phyloP scores from a whole-genome alignment of 2,329 filamentous ascomycete genomes.

The Verticillium dahliae region DNA sequence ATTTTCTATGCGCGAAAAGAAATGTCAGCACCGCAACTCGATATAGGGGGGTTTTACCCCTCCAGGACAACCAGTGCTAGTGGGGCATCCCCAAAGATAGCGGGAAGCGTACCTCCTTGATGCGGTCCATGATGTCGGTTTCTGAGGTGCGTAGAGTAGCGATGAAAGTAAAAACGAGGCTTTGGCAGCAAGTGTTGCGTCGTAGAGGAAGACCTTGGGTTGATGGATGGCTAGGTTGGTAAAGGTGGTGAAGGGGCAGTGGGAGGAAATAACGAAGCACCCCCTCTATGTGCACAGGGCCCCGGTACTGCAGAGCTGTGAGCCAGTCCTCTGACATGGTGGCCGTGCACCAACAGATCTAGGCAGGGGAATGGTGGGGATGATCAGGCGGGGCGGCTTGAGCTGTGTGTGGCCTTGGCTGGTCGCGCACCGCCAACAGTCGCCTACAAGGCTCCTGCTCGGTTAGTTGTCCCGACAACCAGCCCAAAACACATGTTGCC shows the following conservation, averaged over 20 bases:
- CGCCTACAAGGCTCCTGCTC: not conserved
- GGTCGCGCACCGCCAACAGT: not conserved
- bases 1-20: conserved; percentile 61
- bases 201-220: not conserved
- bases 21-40: conserved; percentile 10
- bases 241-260: not conserved
- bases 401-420: not conserved
- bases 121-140: conserved; percentile 64
- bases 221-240: not conserved
- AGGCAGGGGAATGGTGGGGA: not conserved
- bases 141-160: not conserved
- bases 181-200: not conserved
- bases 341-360: conserved; percentile 1
- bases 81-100: conserved; percentile 20
- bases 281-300: conserved; percentile 31
- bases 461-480: not conserved
- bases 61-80: conserved; percentile 13
- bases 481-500: not conserved
- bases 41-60: conserved; percentile 12
- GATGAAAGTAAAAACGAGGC: not conserved
- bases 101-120: conserved; percentile 70
- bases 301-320: conserved; percentile 1
- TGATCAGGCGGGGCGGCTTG: conserved; percentile 1
- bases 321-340: not conserved
- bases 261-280: conserved; percentile 17